These are phyloP conservation scores for Vitis vinifera DNA, from an alignment of 164 flowering plant species.

Conservation along the genomic window DNA sequence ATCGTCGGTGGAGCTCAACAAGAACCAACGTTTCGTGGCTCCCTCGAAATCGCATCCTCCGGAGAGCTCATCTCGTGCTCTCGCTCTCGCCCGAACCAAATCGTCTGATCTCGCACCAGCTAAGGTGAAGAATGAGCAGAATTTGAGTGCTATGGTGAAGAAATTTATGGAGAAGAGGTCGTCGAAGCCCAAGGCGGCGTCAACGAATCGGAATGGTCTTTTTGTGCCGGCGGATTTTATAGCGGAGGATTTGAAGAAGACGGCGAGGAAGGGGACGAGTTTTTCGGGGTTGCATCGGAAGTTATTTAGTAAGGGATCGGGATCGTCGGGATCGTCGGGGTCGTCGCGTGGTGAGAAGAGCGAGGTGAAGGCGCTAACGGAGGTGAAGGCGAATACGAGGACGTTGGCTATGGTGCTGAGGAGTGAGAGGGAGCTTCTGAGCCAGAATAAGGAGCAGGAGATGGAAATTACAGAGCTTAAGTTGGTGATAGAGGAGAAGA, in stretches of 20 bases:
- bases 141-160: conserved; percentile 63
- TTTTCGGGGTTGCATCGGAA: conserved; percentile 57
- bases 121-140: conserved; percentile 38
- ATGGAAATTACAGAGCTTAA: conserved; percentile 58
- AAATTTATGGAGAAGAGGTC: conserved; percentile 68
- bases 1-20: conserved; percentile 51
- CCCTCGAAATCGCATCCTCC: conserved; percentile 17
- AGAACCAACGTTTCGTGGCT: conserved; percentile 4
- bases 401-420: conserved; percentile 89
- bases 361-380: conserved; percentile 63
- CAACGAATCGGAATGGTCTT: conserved; percentile 21
- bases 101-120: conserved; percentile 24
- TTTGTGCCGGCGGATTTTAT: conserved; percentile 59
- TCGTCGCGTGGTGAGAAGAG: conserved; percentile 24
- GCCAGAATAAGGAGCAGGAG: conserved; percentile 67
- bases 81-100: conserved; percentile 37
- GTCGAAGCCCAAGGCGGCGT: conserved; percentile 25
- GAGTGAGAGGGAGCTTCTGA: conserved; percentile 94
- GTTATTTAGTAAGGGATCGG: conserved; percentile 57
- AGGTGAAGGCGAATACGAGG: conserved; percentile 81
- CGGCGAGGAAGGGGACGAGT: conserved; percentile 44
- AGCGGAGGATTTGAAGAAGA: conserved; percentile 76
- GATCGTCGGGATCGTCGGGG: conserved; percentile 20
- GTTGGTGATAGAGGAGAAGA: conserved; percentile 53
- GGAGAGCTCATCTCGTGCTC: conserved; percentile 22